Base-by-base conservation (phyloP, 129 eudicot genomes). In the Pittosporum tobira region DNA sequence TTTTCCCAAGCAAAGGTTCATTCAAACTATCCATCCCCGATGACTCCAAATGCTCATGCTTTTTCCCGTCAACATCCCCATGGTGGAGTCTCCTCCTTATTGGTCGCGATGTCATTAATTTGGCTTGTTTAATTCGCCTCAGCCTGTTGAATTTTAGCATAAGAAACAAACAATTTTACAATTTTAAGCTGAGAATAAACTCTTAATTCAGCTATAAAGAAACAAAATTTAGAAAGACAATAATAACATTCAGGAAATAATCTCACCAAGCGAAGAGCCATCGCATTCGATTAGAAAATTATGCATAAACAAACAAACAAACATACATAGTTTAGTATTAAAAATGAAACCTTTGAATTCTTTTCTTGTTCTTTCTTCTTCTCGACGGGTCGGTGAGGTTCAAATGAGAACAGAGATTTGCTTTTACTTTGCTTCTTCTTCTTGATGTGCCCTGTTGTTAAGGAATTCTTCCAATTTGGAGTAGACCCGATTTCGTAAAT, bases 61-160 rank as follows among this genome's bases (percentile, higher is more conserved):
- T 83, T 59, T 72, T 81, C 25, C 94, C 96, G 43, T 71, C 98
- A 50, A 90, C 85, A 67, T 90, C 98, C 65, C 74, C 81, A 57
- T 91, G 89, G 71, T 79, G 96, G 38, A 91, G 81, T 77, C 98
- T 69, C 55, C 96, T 73, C 78, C 98, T 83, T 40, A 91, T 57
- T 18, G 87, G 76, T 63, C 67, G 66, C 27, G 96, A 87, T 51
- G 78, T 67, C 93, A 87, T 87, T 7, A 54, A 49, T 48, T 50
- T 23, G 6, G 23, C 22, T 64, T 47, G 30, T 30, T 45, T 43
- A 28, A 61, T 61, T 29, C n/a, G 18, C 67, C 31, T 27, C 19
- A 37, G 27, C 67, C 67, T 48, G 26, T 30, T 48, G 0, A 20
- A n/a, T 29, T n/a, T n/a, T 6, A 28, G 24, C 12, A 28, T 27